A percentile compares a stretch with the other conserved stretches of the same genome.
These are phyloP conservation scores for Penicillium polonicum DNA, from an alignment of 2,329 filamentous ascomycete genomes.

Conservation along the genomic window DNA sequence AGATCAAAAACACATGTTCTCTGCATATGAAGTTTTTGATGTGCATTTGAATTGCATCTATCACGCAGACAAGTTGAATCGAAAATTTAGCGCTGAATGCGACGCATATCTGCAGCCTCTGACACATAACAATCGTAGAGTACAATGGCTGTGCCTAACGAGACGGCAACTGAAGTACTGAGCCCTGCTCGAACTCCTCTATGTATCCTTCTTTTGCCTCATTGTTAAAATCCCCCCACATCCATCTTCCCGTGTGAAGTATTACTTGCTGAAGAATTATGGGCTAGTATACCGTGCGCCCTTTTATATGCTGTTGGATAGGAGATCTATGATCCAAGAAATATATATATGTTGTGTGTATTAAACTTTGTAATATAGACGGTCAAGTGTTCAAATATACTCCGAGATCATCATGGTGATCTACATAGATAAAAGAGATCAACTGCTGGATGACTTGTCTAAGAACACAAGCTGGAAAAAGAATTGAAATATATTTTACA, in stretches of 20 bases:
- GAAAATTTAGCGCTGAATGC: constrained; percentile 9
- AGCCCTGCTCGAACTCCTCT: too few relatives aligned
- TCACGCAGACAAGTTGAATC: constrained; percentile 23
- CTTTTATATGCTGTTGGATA: too few relatives aligned
- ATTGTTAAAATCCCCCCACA: background rate
- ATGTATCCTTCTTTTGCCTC: background rate
- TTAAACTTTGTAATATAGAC: too few relatives aligned
- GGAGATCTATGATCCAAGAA: background rate
- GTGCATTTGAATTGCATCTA: constrained; percentile 19
- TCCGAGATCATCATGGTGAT: too few relatives aligned
- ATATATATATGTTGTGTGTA: background rate
- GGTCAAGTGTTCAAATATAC: background rate
- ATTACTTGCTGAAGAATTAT: background rate
- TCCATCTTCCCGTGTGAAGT: background rate
- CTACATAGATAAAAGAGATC: background rate
- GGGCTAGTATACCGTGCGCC: background rate
- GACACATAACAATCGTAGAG: background rate
- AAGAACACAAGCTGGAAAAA: background rate
- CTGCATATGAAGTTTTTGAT: constrained; percentile 20
- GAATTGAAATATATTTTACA: background rate
- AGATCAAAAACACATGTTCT: constrained; percentile 14
- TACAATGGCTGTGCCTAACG: background rate
- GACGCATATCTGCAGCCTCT: background rate
- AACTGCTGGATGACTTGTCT: background rate
- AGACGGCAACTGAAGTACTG: background rate